Evolutionary conservation across 495 filamentous ascomycete genomes (phyloP), one percentile per base, ranked within the genome.

Genomic region (Hypoxylon intermedium): DNA sequence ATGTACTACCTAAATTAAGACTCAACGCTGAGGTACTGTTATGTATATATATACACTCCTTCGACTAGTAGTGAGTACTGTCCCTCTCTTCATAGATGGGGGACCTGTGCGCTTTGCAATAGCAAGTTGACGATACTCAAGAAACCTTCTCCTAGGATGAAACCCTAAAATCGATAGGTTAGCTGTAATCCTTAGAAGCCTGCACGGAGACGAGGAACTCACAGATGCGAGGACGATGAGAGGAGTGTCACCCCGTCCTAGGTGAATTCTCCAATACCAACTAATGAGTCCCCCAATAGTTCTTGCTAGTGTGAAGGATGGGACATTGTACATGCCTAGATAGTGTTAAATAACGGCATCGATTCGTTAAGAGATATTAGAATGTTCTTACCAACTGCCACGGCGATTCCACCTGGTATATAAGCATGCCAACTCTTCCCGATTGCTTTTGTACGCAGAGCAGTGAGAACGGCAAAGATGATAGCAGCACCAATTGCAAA

Each of bases 71-170:
- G 13, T 19, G n/a, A n/a, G n/a, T n/a, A n/a, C 34, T 51, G 42
- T 26, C 12, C 19, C 53, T 50, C 37, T 37, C 11, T 18, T 62
- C 65, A 90, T 33, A 93, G 74, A 80, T 93, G 90, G 58, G 91
- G 90, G 51, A 96, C 90, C 9, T 79, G 75, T 16, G 83, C 80
- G 74, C 90, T 93, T 34, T 95, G 90, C 66, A 99, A 81, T 7
- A 88, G 70, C 54, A 99, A 74, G 67, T 96, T 97, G 24, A 94
- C 81, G 66, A 99, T 96, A 67, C 94, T 98, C 50, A 97, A 71
- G 58, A 98, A 84, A 0, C 95, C 95, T 72, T 99, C 95, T 5
- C 95, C 95, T 16, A 99, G 75, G 60, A 99, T 96, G 51, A 98
- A 83, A 2, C 95, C 91, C 74, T 83, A 59, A 13, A n/a, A 19